phyloP scores from a whole-genome alignment of 2,329 filamentous ascomycete species.

The Nothopassalora personata region DNA sequence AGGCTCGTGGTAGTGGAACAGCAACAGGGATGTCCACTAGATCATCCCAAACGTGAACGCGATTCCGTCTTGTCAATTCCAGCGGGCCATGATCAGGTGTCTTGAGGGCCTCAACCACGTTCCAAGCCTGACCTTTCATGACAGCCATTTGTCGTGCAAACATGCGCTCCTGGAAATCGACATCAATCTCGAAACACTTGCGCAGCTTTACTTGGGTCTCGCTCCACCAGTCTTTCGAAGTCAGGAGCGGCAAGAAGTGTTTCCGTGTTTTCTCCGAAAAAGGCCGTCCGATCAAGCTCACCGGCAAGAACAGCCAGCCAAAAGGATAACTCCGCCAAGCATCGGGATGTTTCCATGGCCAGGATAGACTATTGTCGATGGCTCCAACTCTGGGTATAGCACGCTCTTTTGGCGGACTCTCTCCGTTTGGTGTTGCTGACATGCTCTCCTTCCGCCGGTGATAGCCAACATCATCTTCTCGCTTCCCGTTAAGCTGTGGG shows the following conservation, averaged over 20 bases:
- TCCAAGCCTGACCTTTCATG: conserved; percentile 99
- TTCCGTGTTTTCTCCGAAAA: conserved; percentile 91
- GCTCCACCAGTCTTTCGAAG: conserved; percentile 94
- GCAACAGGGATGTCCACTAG: conserved; percentile 92
- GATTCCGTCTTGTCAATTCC: conserved; percentile 81
- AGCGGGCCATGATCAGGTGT: conserved; percentile 85
- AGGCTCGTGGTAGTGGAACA: conserved; percentile 79
- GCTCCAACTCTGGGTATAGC: conserved; percentile 74
- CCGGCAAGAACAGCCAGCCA: conserved; percentile 94
- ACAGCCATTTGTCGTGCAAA: conserved; percentile 97
- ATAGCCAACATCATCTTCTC: conserved; percentile 30
- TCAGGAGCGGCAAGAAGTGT: conserved; percentile 92
- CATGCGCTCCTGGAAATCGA: conserved; percentile 98
- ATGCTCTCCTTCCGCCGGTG: conserved; percentile 67
- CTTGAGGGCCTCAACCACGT: conserved; percentile 96
- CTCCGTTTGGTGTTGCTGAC: conserved; percentile 55
- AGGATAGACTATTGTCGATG: conserved; percentile 96
- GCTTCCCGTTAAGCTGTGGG: conserved; percentile 53
- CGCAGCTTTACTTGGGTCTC: conserved; percentile 85
- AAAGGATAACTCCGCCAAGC: conserved; percentile 91
- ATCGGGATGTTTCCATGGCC: conserved; percentile 98
- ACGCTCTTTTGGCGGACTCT: conserved; percentile 33
- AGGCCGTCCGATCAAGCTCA: conserved; percentile 90
- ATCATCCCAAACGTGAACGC: conserved; percentile 97
- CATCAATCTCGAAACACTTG: conserved; percentile 81